Evolutionary conservation across 805 yeast species (phyloP).

Genomic region (Yarrowia divulgata): DNA sequence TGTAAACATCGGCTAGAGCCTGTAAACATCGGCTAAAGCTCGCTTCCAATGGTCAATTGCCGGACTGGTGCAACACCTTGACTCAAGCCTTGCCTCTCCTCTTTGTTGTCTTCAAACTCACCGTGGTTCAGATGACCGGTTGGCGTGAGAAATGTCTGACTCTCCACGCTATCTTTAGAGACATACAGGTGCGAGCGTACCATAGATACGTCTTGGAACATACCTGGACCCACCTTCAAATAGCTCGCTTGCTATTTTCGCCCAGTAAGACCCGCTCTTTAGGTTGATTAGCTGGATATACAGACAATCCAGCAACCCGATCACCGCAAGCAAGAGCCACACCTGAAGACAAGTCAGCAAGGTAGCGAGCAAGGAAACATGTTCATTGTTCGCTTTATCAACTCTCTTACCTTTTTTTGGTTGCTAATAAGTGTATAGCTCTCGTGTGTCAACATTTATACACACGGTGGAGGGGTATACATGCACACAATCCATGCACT

Average conservation of each 20-base stretch:
- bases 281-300: not conserved
- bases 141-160: no score
- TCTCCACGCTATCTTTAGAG: not conserved
- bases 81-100: not conserved
- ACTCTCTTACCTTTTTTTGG: not conserved
- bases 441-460: not conserved
- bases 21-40: no score
- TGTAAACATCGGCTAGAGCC: no score
- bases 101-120: not conserved
- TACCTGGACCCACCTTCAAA: not conserved
- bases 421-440: not conserved
- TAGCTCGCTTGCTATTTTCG: not conserved
- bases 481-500: conserved; percentile 26
- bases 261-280: not conserved
- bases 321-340: not conserved
- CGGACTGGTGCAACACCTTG: no score
- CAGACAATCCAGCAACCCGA: conserved; percentile 4
- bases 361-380: not conserved
- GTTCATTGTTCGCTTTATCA: no score
- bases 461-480: conserved; percentile 2
- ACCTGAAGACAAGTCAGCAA: not conserved
- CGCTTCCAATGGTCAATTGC: no score
- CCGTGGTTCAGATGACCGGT: not conserved
- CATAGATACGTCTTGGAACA: no score
- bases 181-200: no score